Conservation (phyloP, 129 eudicot species). For the Arctium lappa region DNA sequence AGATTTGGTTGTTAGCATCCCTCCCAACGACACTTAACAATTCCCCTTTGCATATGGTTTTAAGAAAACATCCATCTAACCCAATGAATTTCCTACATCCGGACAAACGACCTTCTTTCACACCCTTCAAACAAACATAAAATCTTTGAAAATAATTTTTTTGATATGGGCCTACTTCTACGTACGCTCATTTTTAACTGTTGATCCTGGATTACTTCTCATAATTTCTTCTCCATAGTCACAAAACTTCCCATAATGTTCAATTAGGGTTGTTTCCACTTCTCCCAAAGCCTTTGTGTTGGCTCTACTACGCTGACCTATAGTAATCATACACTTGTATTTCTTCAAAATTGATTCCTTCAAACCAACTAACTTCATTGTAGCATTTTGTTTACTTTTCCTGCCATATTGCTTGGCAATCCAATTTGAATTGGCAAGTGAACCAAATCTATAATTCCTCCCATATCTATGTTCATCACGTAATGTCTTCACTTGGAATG, state of each 20-base stretch:
- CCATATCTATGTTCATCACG: neutral
- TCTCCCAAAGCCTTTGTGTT: neutral
- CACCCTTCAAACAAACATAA: neutral
- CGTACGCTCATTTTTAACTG: neutral
- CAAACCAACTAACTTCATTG: too few relatives aligned
- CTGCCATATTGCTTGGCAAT: too few relatives aligned
- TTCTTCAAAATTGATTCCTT: too few relatives aligned
- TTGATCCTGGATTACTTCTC: neutral
- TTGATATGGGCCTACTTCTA: neutral
- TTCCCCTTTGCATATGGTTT: neutral
- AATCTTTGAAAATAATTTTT: neutral
- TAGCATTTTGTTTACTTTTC: too few relatives aligned
- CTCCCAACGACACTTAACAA: neutral
- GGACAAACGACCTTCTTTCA: neutral
- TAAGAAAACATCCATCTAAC: neutral
- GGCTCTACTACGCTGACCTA: neutral
- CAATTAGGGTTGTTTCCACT: neutral
- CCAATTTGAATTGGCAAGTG: neutral
- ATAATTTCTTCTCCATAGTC: neutral
- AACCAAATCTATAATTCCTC: neutral
- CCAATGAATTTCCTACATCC: neutral
- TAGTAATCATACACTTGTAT: too few relatives aligned
- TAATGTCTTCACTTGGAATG: neutral
- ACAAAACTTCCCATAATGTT: neutral
- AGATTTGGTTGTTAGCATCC: neutral